These are phyloP conservation scores for Epichloe uncinata DNA, from an alignment of 2,329 filamentous ascomycete species.

Conservation along the genomic window DNA sequence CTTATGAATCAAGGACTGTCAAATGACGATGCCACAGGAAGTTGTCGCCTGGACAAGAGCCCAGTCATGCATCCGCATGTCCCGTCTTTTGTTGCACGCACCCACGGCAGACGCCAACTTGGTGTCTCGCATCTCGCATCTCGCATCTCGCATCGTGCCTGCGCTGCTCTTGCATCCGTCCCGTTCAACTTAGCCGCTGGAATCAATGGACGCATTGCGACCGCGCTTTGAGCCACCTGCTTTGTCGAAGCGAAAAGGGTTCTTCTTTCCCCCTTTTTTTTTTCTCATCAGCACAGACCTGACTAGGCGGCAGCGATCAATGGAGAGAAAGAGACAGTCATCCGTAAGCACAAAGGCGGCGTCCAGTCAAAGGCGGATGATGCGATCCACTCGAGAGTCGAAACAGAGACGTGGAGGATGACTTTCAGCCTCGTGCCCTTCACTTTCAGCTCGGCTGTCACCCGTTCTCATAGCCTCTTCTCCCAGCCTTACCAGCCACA, in stretches of 20 bases:
- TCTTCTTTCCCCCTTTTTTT: background rate
- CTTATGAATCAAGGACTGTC: background rate
- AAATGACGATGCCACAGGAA: background rate
- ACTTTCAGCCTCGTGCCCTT: slow-evolving; percentile 2
- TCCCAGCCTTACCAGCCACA: background rate
- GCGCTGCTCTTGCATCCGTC: background rate
- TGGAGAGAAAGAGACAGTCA: background rate
- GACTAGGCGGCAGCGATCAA: background rate
- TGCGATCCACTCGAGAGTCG: background rate
- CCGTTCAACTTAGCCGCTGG: background rate
- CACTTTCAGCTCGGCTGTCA: background rate
- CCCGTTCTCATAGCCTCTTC: background rate
- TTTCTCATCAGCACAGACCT: background rate
- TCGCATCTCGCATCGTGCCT: too few relatives aligned
- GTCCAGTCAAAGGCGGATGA: slow-evolving; percentile 1
- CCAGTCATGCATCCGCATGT: background rate
- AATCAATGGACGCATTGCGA: background rate
- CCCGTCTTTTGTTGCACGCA: too few relatives aligned
- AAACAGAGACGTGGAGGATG: background rate
- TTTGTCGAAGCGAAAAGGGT: background rate
- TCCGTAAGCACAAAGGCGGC: background rate
- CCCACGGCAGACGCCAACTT: too few relatives aligned
- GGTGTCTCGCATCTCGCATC: too few relatives aligned
- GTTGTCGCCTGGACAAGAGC: background rate
- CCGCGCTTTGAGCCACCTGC: background rate